Conservation (phyloP, 164 flowering plant species). For the Vitis amurensis region DNA sequence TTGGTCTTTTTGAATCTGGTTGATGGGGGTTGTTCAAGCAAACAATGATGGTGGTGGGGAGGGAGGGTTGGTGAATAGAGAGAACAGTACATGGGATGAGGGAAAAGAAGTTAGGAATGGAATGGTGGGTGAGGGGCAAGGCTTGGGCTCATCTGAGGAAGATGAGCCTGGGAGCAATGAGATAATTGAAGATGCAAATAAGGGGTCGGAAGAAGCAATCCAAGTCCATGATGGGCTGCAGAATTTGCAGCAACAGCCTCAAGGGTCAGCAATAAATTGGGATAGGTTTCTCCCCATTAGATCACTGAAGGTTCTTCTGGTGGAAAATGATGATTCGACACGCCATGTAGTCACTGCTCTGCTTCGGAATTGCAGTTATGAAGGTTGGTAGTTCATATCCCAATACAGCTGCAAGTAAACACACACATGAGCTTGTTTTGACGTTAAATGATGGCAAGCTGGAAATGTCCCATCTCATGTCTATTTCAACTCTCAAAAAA, state of each 20-base stretch:
- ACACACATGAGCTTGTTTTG: background rate
- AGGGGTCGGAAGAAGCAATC: constrained; percentile 13
- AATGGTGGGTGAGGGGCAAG: constrained; percentile 19
- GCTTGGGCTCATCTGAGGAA: constrained; percentile 21
- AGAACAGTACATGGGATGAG: constrained; percentile 7
- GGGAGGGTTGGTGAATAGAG: constrained; percentile 7
- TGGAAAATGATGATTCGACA: constrained; percentile 75
- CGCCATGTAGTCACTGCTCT: constrained; percentile 72
- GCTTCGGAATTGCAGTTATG: constrained; percentile 74
- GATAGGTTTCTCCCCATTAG: constrained; percentile 59
- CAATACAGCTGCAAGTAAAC: background rate
- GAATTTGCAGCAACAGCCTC: constrained; percentile 44
- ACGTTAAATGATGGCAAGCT: background rate
- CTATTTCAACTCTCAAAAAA: too few species aligned
- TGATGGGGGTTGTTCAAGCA: constrained; percentile 30
- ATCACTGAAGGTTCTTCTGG: constrained; percentile 66
- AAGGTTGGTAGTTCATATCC: constrained; percentile 39
- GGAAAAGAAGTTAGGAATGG: constrained; percentile 19
- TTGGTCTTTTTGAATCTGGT: constrained; percentile 23
- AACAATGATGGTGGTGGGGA: constrained; percentile 13
- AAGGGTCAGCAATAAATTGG: constrained; percentile 56
- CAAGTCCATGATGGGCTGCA: constrained; percentile 25
- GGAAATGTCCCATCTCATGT: too few species aligned
- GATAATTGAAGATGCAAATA: constrained; percentile 20
- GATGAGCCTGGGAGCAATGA: constrained; percentile 41